Percentiles rank a stretch among this genome's conserved stretches.
Conservation (phyloP, 1,139 yeast genomes). For the Candida freyschussii region DNA sequence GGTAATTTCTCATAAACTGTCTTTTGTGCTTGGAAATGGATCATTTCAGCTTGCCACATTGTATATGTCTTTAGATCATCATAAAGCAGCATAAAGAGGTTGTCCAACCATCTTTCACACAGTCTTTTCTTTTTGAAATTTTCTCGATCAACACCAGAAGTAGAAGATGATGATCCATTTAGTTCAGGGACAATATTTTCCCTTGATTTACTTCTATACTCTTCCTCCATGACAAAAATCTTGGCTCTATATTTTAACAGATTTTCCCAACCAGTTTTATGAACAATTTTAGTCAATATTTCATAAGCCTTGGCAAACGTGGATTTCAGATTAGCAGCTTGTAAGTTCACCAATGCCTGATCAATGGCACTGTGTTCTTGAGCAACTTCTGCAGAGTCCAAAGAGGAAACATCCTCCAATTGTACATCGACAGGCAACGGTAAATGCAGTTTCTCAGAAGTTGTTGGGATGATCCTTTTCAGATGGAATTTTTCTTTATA, state of each 20-base stretch:
- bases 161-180: conserved; percentile 27
- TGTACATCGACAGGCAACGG: conserved; percentile 84
- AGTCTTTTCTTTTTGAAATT: conserved; percentile 52
- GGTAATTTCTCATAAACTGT: conserved; percentile 74
- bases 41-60: conserved; percentile 90
- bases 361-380: conserved; percentile 54
- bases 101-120: conserved; percentile 97
- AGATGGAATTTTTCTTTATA: conserved; percentile 69
- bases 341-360: conserved; percentile 67
- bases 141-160: not conserved
- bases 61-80: conserved; percentile 90
- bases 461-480: conserved; percentile 33
- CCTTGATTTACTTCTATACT: conserved; percentile 44
- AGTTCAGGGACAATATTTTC: conserved; percentile 30
- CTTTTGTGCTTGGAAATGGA: conserved; percentile 80
- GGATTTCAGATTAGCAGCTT: conserved; percentile 79
- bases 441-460: conserved; percentile 65
- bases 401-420: conserved; percentile 50
- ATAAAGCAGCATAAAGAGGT: conserved; percentile 82
- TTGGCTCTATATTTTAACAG: conserved; percentile 78
- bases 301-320: conserved; percentile 86
- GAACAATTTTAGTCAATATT: conserved; percentile 70
- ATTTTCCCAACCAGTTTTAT: conserved; percentile 86
- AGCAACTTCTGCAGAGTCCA: conserved; percentile 52
- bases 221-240: conserved; percentile 97